A percentile compares a stretch with the other conserved stretches of the same genome.
phyloP scores from a whole-genome alignment of 2,329 filamentous ascomycete species.

The Chrysoporthe cubensis region DNA sequence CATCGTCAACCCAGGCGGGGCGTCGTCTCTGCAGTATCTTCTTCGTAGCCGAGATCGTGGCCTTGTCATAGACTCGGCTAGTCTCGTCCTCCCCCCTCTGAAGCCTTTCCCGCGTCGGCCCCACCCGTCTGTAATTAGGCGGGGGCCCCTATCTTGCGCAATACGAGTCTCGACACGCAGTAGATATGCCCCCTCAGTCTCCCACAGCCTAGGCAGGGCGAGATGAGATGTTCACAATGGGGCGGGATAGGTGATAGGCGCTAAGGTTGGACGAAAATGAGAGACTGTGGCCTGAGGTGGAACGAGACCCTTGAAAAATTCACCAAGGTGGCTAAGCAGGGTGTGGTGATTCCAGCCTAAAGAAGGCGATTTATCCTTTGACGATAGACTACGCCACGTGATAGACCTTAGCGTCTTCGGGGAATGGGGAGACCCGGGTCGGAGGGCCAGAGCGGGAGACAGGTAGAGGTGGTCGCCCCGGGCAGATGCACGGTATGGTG shows the following conservation, averaged over 20 bases:
- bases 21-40: background rate
- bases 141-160: conserved; percentile 18
- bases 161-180: conserved; percentile 19
- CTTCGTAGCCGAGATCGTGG: background rate
- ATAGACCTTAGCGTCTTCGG: background rate
- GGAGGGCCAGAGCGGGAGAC: background rate
- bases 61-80: background rate
- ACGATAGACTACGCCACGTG: background rate
- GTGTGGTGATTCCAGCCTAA: background rate
- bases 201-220: background rate
- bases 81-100: background rate
- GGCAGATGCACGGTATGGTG: background rate
- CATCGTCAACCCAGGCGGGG: background rate
- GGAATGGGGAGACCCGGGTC: too few species aligned
- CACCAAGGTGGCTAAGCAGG: background rate
- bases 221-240: conserved; percentile 15
- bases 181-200: conserved; percentile 8
- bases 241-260: background rate
- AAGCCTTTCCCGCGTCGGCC: conserved; percentile 2
- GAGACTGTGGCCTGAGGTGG: conserved; percentile 25
- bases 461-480: background rate
- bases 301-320: conserved; percentile 4
- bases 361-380: background rate
- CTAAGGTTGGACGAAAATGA: background rate
- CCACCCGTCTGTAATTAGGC: conserved; percentile 19